These are phyloP conservation scores for Fraxinus cuspidata DNA, from an alignment of 257 asterid genomes.

Conservation along the genomic window DNA sequence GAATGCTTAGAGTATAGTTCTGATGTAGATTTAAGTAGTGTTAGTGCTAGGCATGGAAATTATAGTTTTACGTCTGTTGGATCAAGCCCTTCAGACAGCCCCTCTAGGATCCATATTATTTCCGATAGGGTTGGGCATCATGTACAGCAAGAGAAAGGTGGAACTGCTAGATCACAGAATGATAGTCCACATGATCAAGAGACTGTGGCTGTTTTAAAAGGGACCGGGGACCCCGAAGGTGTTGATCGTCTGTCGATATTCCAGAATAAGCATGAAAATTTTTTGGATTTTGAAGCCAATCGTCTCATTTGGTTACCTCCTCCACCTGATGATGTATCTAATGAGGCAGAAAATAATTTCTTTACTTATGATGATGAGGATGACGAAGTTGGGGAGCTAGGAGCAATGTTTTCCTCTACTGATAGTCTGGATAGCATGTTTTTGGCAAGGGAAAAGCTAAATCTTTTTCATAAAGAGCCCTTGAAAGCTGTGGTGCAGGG, in stretches of 20 bases:
- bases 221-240: constrained; percentile 41
- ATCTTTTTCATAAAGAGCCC: constrained; percentile 49
- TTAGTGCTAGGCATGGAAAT: constrained; percentile 68
- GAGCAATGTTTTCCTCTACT: constrained; percentile 39
- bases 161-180: constrained; percentile 42
- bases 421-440: constrained; percentile 38
- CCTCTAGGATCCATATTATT: constrained; percentile 62
- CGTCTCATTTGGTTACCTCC: constrained; percentile 89
- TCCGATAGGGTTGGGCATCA: constrained; percentile 57
- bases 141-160: constrained; percentile 65
- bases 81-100: constrained; percentile 83
- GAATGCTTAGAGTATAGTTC: constrained; percentile 65
- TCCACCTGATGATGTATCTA: constrained; percentile 58
- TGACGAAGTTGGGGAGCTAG: constrained; percentile 67
- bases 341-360: constrained; percentile 57
- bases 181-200: constrained; percentile 50
- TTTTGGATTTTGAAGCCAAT: constrained; percentile 73
- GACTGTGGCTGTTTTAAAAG: constrained; percentile 54
- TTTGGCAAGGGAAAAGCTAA: constrained; percentile 50
- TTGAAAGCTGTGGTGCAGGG: constrained; percentile 64
- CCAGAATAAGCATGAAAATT: constrained; percentile 43
- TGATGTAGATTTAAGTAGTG: constrained; percentile 76
- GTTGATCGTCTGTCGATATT: constrained; percentile 39
- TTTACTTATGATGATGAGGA: constrained; percentile 77
- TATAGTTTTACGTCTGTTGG: constrained; percentile 63